These are phyloP conservation scores for Colletotrichum limetticola DNA, from an alignment of 2,329 filamentous ascomycete species.

Conservation along the genomic window DNA sequence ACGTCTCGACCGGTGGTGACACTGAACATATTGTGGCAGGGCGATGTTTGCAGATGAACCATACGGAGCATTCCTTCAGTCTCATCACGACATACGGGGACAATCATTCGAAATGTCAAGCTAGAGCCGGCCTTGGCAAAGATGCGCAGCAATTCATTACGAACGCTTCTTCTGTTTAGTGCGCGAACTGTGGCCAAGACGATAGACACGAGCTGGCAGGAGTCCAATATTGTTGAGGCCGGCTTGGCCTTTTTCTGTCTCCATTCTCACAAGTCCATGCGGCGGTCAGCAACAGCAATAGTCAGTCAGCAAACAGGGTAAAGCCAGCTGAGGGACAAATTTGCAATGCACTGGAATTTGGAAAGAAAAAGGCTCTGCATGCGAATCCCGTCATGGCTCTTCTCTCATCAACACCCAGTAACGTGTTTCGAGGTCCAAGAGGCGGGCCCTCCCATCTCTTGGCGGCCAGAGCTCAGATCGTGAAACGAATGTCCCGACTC, in stretches of 20 bases:
- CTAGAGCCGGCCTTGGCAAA: slow-evolving; percentile 14
- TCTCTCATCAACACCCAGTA: not conserved
- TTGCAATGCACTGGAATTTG: not conserved
- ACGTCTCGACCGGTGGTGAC: not conserved
- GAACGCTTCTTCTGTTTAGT: not conserved
- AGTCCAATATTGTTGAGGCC: slow-evolving; percentile 9
- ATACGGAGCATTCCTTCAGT: not conserved
- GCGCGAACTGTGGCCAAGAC: slow-evolving; percentile 12
- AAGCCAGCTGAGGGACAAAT: not conserved
- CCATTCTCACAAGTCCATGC: not conserved
- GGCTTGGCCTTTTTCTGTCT: slow-evolving; percentile 11
- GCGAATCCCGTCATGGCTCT: slow-evolving; percentile 12
- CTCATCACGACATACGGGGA: not conserved
- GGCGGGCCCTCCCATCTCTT: slow-evolving; percentile 34
- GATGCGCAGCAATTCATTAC: slow-evolving; percentile 9
- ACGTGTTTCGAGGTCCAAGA: slow-evolving; percentile 30
- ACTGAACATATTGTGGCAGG: not conserved
- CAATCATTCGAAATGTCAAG: not conserved
- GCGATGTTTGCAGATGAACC: not conserved
- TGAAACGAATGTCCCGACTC: slow-evolving; percentile 35
- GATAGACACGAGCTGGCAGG: slow-evolving; percentile 26
- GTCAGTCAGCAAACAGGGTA: not conserved
- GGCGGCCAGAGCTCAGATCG: slow-evolving; percentile 33
- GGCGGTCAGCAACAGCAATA: not conserved
- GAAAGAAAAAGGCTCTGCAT: not conserved